Base-by-base conservation (phyloP, 345 rosid species). In the Sapria himalayana region DNA sequence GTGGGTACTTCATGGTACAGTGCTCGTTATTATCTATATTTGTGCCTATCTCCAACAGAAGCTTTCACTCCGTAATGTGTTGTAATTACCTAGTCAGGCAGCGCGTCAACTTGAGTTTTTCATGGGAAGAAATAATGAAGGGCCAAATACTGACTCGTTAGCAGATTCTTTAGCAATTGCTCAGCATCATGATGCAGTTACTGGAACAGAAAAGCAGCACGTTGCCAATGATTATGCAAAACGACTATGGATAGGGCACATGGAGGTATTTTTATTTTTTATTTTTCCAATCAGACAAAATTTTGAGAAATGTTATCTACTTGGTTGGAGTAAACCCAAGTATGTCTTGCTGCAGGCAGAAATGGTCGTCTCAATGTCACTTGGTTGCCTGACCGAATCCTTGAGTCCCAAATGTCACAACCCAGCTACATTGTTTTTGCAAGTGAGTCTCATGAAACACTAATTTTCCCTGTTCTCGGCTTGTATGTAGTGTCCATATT, bases 181-280 rank as follows among this genome's bases (percentile, higher is more conserved):
- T 46, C 98, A 89, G 46, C 98, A 89, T 66, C 98, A 89, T 50
- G 98, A 89, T 39, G 98, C 84, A 33, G 94, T 89, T 55, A 55
- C 76, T 35, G 98, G 94, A 51, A 89, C 98, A 25, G 79, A 74
- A 35, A 63, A 74, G 69, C 93, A 89, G 48, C 98, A 89, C 15
- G 98, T 89, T 49, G 94, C 94, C 48, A 39, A 74, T 63, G 98
- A 89, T 61, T 89, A 89, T 62, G 78, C 82, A 19, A 78, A 74
- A 58, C 70, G 98, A 48, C 64, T 82, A 41, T 71, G 93, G 20
- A 76, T 89, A 35, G 98, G 94, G 49, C 77, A 79, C 45, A 41
- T 41, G 7, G 91, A 89, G 93, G 94, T 82, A 57, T 33, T 12
- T 27, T 39, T 20, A 37, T 24, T 35, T 34, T 40, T 24, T 25